These are phyloP conservation scores for Aspergillus sp. DNA, from an alignment of 2,329 filamentous ascomycete genomes.

Conservation along the genomic window DNA sequence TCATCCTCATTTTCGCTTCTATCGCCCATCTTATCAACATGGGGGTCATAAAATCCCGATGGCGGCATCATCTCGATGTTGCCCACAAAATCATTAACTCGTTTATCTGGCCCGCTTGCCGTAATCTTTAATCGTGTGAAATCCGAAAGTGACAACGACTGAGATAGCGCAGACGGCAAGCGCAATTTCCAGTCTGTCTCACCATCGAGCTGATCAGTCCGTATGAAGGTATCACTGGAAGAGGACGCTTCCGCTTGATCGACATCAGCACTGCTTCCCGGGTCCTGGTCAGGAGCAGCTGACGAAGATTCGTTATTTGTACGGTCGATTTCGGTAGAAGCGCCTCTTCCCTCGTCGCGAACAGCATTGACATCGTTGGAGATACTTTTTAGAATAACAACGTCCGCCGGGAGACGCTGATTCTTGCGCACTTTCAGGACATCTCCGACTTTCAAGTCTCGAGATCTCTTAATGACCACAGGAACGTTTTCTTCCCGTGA, in stretches of 20 bases:
- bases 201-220: slow-evolving; percentile 94
- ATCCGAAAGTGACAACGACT: slow-evolving; percentile 71
- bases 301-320: slow-evolving; percentile 20
- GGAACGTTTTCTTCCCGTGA: slow-evolving; percentile 42
- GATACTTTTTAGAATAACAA: slow-evolving; percentile 85
- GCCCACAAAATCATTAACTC: slow-evolving; percentile 93
- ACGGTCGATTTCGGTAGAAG: slow-evolving; percentile 28
- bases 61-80: slow-evolving; percentile 73
- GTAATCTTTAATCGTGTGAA: slow-evolving; percentile 67
- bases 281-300: slow-evolving; percentile 9
- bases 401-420: slow-evolving; percentile 89
- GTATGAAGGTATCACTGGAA: slow-evolving; percentile 86
- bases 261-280: slow-evolving; percentile 18
- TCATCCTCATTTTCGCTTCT: slow-evolving; percentile 19
- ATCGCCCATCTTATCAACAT: slow-evolving; percentile 35
- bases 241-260: slow-evolving; percentile 37
- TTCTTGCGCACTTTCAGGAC: slow-evolving; percentile 92
- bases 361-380: slow-evolving; percentile 51
- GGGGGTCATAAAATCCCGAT: slow-evolving; percentile 47
- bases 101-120: slow-evolving; percentile 87
- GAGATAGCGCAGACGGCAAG: slow-evolving; percentile 80
- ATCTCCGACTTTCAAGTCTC: slow-evolving; percentile 89
- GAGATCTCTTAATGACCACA: slow-evolving; percentile 77
- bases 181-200: slow-evolving; percentile 99
- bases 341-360: slow-evolving; percentile 23